phyloP scores from a whole-genome alignment of 768 basidiomycete genomes.

The Russula virescens region DNA sequence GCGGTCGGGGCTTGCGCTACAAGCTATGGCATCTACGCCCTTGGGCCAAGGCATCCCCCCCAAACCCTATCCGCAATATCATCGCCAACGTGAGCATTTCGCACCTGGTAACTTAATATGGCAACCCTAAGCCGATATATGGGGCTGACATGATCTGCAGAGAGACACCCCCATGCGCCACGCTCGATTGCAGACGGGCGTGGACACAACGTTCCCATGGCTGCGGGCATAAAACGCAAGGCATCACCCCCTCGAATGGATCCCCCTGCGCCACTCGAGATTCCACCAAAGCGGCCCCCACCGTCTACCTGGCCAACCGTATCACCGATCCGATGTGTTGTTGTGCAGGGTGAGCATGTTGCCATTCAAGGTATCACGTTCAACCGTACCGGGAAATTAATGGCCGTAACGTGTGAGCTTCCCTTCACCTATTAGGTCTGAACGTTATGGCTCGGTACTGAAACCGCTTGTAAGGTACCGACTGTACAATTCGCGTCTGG shows the following conservation, averaged over 20 bases:
- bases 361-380: conserved; percentile 46
- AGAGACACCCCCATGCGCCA: background rate
- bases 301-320: conserved; percentile 45
- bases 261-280: background rate
- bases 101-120: background rate
- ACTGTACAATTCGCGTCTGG: conserved; percentile 58
- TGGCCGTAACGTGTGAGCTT: conserved; percentile 54
- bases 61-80: conserved; percentile 1
- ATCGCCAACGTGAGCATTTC: conserved; percentile 15
- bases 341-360: conserved; percentile 43
- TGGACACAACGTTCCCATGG: background rate
- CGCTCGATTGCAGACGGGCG: conserved; percentile 9
- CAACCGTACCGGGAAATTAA: conserved; percentile 46
- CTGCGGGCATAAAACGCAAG: conserved; percentile 20
- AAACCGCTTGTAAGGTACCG: conserved; percentile 42
- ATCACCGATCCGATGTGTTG: conserved; percentile 33
- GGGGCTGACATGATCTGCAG: conserved; percentile 5
- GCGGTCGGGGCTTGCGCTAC: conserved; percentile 6
- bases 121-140: background rate
- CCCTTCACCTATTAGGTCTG: background rate
- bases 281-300: conserved; percentile 30
- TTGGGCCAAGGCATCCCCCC: background rate
- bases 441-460: background rate
- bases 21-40: background rate
- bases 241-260: conserved; percentile 18